phyloP scores from a whole-genome alignment of 2,329 filamentous ascomycete species.

The Trichoderma oligosporum region DNA sequence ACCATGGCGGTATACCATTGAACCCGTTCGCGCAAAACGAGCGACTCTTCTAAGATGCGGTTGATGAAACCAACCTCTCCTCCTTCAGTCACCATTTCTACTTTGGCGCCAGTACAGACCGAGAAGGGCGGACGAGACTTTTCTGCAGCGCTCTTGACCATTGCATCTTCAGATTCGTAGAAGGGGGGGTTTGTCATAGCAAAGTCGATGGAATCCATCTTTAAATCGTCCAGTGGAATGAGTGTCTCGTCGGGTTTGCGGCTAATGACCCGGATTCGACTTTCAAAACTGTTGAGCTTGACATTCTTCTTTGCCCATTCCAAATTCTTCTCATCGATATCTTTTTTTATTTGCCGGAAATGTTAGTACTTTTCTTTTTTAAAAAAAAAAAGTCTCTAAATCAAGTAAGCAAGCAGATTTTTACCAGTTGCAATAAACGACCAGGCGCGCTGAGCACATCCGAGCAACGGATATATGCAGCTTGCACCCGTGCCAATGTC shows the following conservation, averaged over 20 bases:
- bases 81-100: constrained; percentile 81
- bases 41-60: constrained; percentile 67
- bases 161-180: constrained; percentile 70
- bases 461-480: constrained; percentile 85
- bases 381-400: no score
- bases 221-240: constrained; percentile 58
- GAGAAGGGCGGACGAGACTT: constrained; percentile 69
- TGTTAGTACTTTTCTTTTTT: background rate
- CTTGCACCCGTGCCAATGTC: constrained; percentile 91
- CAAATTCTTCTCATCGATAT: constrained; percentile 72
- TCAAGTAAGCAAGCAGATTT: no score
- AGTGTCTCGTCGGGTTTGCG: constrained; percentile 52
- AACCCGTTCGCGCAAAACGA: constrained; percentile 56
- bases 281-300: constrained; percentile 57
- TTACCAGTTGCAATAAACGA: constrained; percentile 63
- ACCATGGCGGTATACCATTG: constrained; percentile 92
- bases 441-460: constrained; percentile 69
- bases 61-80: constrained; percentile 74
- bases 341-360: no score
- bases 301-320: constrained; percentile 65
- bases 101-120: constrained; percentile 69
- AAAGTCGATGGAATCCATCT: constrained; percentile 62
- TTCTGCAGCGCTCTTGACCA: constrained; percentile 58
- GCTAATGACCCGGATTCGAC: constrained; percentile 61
- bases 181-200: constrained; percentile 95